A percentile compares a stretch with the other conserved stretches of the same genome.
Conservation (phyloP, 2,329 filamentous ascomycete species). For the Paracamarosporium sp. region DNA sequence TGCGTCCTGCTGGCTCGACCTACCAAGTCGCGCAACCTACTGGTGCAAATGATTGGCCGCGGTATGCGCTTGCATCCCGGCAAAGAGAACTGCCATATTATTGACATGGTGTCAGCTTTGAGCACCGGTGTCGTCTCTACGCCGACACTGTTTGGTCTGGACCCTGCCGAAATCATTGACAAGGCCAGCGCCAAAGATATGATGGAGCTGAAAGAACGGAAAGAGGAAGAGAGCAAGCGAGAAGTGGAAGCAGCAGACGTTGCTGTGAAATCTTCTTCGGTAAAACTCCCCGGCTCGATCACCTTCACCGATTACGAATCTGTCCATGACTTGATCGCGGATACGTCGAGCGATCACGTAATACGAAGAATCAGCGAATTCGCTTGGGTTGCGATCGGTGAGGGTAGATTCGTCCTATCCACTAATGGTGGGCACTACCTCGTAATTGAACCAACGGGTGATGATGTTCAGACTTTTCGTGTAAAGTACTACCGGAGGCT, state of each 20-base stretch:
- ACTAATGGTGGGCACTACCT: constrained; percentile 67
- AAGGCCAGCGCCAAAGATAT: constrained; percentile 70
- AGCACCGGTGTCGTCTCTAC: constrained; percentile 86
- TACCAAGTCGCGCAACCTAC: constrained; percentile 88
- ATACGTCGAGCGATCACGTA: constrained; percentile 78
- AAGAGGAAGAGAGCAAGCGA: constrained; percentile 49
- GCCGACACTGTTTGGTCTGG: constrained; percentile 90
- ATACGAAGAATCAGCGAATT: constrained; percentile 77
- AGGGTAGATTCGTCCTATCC: constrained; percentile 73
- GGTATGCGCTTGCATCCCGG: constrained; percentile 83
- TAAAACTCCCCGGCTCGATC: constrained; percentile 57
- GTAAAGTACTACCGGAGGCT: constrained; percentile 54
- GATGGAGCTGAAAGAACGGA: constrained; percentile 59
- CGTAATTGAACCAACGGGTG: constrained; percentile 56
- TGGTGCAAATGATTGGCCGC: constrained; percentile 97
- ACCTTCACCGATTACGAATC: constrained; percentile 91
- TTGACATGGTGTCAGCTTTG: constrained; percentile 92
- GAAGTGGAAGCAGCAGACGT: constrained; percentile 69
- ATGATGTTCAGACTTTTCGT: constrained; percentile 44
- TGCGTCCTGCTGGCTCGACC: constrained; percentile 88
- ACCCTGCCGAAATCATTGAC: constrained; percentile 78
- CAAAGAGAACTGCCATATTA: constrained; percentile 90
- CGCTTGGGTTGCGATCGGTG: constrained; percentile 83
- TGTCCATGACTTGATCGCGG: constrained; percentile 87
- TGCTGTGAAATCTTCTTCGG: constrained; percentile 56